Evolutionary conservation across 2,329 filamentous ascomycete species (phyloP).

Genomic region (Metarhizium sp.): DNA sequence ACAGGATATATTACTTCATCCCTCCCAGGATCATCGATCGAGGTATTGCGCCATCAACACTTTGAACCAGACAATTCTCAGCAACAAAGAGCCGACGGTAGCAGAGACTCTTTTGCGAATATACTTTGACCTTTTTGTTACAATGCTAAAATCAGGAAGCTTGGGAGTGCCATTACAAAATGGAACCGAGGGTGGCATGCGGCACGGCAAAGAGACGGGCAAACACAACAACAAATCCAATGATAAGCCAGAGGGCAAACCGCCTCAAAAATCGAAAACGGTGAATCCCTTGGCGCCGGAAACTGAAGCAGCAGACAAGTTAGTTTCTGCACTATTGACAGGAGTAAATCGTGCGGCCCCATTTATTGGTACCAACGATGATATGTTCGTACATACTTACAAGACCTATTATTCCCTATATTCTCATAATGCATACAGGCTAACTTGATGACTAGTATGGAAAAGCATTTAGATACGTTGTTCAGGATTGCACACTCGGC

Average conservation of each 20-base stretch:
- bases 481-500: slow-evolving; percentile 95
- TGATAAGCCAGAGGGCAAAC: slow-evolving; percentile 12
- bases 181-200: slow-evolving; percentile 26
- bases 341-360: slow-evolving; percentile 95
- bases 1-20: slow-evolving; percentile 76
- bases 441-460: slow-evolving; percentile 44
- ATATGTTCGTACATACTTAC: slow-evolving; percentile 42
- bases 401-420: neutral
- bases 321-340: slow-evolving; percentile 83
- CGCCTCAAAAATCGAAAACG: neutral
- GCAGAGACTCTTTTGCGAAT: slow-evolving; percentile 77
- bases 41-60: slow-evolving; percentile 97
- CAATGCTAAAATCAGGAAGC: slow-evolving; percentile 58
- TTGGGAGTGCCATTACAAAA: slow-evolving; percentile 31
- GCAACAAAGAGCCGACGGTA: slow-evolving; percentile 69
- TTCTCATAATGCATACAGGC: slow-evolving; percentile 1
- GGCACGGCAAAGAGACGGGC: slow-evolving; percentile 14
- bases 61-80: slow-evolving; percentile 91
- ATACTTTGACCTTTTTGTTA: slow-evolving; percentile 84
- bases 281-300: slow-evolving; percentile 45
- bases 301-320: slow-evolving; percentile 64
- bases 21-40: slow-evolving; percentile 77
- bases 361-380: slow-evolving; percentile 74
- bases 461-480: slow-evolving; percentile 84
- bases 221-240: slow-evolving; percentile 10